Percentiles rank a stretch among this genome's conserved stretches.
These are phyloP conservation scores for Dictyostelium firmibasis DNA, from an alignment of 78 protist species.

Conservation along the genomic window DNA sequence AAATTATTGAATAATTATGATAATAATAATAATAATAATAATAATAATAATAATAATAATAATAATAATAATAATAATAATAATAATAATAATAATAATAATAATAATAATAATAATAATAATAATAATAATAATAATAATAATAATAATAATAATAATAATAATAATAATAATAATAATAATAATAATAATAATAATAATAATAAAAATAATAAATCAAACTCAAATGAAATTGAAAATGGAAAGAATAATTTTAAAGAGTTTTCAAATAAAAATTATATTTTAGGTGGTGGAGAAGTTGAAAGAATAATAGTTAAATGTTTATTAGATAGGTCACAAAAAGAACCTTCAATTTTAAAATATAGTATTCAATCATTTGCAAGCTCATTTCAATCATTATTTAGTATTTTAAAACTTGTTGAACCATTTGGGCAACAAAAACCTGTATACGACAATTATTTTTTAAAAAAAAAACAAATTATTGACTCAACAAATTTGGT, in stretches of 20 bases:
- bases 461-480: constrained; percentile 3
- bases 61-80: not conserved
- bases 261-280: not conserved
- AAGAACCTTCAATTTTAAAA: not conserved
- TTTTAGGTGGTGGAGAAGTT: not conserved
- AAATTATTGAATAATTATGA: not conserved
- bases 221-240: not conserved
- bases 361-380: not conserved
- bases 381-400: not conserved
- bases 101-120: no score
- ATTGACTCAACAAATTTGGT: not conserved
- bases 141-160: not conserved
- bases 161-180: no score
- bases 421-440: not conserved
- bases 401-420: not conserved
- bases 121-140: not conserved
- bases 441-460: not conserved
- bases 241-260: not conserved
- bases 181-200: no score
- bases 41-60: not conserved
- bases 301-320: not conserved
- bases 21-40: no score
- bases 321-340: not conserved
- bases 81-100: no score
- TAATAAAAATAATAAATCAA: not conserved